A percentile compares a stretch with the other conserved stretches of the same genome.
Evolutionary conservation across 495 filamentous ascomycete genomes (phyloP).

Genomic region (Hyaloscypha bicolor): DNA sequence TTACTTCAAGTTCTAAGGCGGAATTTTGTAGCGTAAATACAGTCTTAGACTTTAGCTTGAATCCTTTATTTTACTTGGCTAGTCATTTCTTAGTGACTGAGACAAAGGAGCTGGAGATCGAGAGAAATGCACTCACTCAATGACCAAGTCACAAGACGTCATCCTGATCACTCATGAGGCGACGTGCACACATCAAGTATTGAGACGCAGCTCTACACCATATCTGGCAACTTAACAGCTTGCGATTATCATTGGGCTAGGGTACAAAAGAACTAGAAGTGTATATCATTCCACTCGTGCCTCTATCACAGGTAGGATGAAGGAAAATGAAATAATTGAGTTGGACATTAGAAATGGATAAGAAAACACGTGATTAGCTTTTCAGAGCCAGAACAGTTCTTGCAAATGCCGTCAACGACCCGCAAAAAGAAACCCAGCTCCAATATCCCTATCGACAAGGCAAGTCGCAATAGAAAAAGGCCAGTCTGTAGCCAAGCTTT

Average conservation of each 20-base stretch:
- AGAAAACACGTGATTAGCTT: slow-evolving; percentile 36
- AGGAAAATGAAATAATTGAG: slow-evolving; percentile 29
- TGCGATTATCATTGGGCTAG: slow-evolving; percentile 12
- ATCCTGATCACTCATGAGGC: background rate
- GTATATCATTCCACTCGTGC: slow-evolving; percentile 12
- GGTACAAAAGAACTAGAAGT: slow-evolving; percentile 16
- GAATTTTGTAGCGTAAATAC: too few relatives aligned
- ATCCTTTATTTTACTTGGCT: background rate
- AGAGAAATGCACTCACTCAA: background rate
- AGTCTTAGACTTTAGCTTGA: too few relatives aligned
- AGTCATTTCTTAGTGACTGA: background rate
- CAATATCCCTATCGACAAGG: slow-evolving; percentile 26
- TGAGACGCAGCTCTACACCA: background rate
- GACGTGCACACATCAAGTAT: background rate
- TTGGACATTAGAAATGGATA: slow-evolving; percentile 36
- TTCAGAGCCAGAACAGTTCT: slow-evolving; percentile 32
- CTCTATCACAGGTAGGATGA: slow-evolving; percentile 20
- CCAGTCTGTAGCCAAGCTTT: slow-evolving; percentile 14
- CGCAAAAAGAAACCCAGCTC: slow-evolving; percentile 33
- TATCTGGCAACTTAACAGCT: background rate
- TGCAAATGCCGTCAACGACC: slow-evolving; percentile 37
- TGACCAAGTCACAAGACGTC: background rate
- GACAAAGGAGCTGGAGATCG: background rate
- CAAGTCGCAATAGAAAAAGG: slow-evolving; percentile 20
- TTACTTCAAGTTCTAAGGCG: too few relatives aligned